phyloP scores from a whole-genome alignment of 2,329 filamentous ascomycete genomes.

The Fusarium domesticum region DNA sequence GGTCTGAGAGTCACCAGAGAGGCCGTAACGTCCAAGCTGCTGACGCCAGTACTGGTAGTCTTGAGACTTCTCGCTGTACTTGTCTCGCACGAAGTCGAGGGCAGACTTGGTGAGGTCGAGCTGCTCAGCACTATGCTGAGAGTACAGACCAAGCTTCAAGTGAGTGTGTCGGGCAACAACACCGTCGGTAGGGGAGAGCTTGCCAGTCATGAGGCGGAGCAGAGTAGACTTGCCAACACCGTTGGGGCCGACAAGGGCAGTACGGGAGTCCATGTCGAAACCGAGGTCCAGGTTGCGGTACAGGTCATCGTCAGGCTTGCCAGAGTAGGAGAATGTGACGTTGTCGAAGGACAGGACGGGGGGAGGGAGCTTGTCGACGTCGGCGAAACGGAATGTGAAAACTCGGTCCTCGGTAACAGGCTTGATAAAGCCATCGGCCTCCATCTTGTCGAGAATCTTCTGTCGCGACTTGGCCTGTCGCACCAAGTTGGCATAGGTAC shows the following conservation, averaged over 20 bases:
- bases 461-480: conserved; percentile 98
- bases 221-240: conserved; percentile 99
- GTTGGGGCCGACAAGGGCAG: conserved; percentile 94
- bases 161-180: conserved; percentile 90
- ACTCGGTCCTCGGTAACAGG: conserved; percentile 79
- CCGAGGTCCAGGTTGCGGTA: conserved; percentile 97
- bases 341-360: conserved; percentile 95
- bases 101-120: conserved; percentile 97
- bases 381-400: conserved; percentile 97
- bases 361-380: conserved; percentile 98
- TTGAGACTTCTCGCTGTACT: conserved; percentile 83
- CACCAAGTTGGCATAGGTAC: conserved; percentile 99
- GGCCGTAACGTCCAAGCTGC: conserved; percentile 91
- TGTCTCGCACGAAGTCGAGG: conserved; percentile 95
- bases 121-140: conserved; percentile 97
- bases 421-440: conserved; percentile 97
- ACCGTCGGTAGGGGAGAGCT: conserved; percentile 80
- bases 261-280: conserved; percentile 99
- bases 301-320: conserved; percentile 81
- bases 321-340: conserved; percentile 97
- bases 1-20: conserved; percentile 90
- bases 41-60: conserved; percentile 99
- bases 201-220: conserved; percentile 93
- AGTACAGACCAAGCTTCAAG: conserved; percentile 97
- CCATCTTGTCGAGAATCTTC: conserved; percentile 99